Conservation (phyloP, 2,329 filamentous ascomycete genomes). For the Microthyrium microscopicum region DNA sequence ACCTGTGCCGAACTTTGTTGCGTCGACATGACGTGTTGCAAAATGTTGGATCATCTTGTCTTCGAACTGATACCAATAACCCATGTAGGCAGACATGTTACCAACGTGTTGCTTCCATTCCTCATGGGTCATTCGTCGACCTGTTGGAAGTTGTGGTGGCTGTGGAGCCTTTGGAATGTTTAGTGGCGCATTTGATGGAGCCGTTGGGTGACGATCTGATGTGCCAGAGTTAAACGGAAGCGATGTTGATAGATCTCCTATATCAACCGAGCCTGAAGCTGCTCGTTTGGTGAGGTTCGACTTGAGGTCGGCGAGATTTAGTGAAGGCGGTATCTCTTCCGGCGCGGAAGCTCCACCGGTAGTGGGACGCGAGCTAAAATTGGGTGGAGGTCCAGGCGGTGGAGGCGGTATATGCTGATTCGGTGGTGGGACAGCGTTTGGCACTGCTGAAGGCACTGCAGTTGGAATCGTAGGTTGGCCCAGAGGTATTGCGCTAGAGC, state of each 20-base stretch:
- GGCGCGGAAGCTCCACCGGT: constrained; percentile 3
- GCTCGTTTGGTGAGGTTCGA: constrained; percentile 28
- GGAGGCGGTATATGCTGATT: constrained; percentile 1
- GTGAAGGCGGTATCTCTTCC: constrained; percentile 1
- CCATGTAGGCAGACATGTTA: constrained; percentile 38
- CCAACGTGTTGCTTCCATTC: constrained; percentile 34
- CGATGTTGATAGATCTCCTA: constrained; percentile 35
- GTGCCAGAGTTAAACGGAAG: constrained; percentile 41
- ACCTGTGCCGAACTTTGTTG: constrained; percentile 11
- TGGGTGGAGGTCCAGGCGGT: constrained; percentile 5
- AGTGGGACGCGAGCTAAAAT: too few relatives aligned
- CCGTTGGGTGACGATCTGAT: neutral
- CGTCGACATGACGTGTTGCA: constrained; percentile 31
- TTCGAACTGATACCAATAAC: constrained; percentile 39
- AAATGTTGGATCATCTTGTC: constrained; percentile 39
- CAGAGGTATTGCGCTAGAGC: neutral
- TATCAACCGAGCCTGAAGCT: constrained; percentile 30
- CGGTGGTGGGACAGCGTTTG: constrained; percentile 4
- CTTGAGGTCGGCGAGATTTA: constrained; percentile 30
- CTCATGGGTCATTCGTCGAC: constrained; percentile 1
- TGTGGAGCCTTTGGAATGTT: constrained; percentile 32
- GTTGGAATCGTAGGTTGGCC: neutral
- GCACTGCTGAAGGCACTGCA: neutral
- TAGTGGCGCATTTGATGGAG: constrained; percentile 1
- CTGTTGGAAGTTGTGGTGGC: neutral